Evolutionary conservation across 768 basidiomycete species (phyloP).

Genomic region (Termitomyces sp.): DNA sequence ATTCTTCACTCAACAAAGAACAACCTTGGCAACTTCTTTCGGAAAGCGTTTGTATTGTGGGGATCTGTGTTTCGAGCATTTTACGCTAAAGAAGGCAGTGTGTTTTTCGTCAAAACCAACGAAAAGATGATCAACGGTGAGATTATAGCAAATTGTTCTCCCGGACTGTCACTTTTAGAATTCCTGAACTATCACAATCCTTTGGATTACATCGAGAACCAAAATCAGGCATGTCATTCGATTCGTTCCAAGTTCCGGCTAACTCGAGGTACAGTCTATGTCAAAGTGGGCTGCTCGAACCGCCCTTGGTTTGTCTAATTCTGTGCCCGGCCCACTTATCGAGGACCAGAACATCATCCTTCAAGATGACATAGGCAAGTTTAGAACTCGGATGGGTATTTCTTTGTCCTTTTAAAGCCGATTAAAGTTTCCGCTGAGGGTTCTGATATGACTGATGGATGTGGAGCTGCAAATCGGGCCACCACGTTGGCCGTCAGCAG

Average conservation of each 20-base stretch:
- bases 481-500: slow-evolving; percentile 27
- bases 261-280: slow-evolving; percentile 35
- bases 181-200: slow-evolving; percentile 57
- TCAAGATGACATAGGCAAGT: slow-evolving; percentile 45
- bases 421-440: slow-evolving; percentile 19
- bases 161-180: slow-evolving; percentile 29
- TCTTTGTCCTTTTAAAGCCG: neutral
- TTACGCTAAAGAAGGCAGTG: slow-evolving; percentile 50
- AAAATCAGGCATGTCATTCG: slow-evolving; percentile 38
- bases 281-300: slow-evolving; percentile 63
- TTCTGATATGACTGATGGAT: slow-evolving; percentile 53
- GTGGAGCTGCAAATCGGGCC: slow-evolving; percentile 38
- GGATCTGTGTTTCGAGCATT: slow-evolving; percentile 54
- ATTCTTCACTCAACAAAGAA: slow-evolving; percentile 23
- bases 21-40: slow-evolving; percentile 34
- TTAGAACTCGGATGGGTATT: neutral
- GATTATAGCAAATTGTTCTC: slow-evolving; percentile 5
- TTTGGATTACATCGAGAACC: slow-evolving; percentile 29
- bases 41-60: slow-evolving; percentile 46
- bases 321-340: slow-evolving; percentile 48
- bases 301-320: slow-evolving; percentile 57
- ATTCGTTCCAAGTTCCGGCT: neutral
- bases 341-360: slow-evolving; percentile 26
- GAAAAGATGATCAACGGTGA: slow-evolving; percentile 26
- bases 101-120: slow-evolving; percentile 51